These are phyloP conservation scores for Ophiorrhiza pumila DNA, from an alignment of 257 asterid genomes.

Conservation along the genomic window DNA sequence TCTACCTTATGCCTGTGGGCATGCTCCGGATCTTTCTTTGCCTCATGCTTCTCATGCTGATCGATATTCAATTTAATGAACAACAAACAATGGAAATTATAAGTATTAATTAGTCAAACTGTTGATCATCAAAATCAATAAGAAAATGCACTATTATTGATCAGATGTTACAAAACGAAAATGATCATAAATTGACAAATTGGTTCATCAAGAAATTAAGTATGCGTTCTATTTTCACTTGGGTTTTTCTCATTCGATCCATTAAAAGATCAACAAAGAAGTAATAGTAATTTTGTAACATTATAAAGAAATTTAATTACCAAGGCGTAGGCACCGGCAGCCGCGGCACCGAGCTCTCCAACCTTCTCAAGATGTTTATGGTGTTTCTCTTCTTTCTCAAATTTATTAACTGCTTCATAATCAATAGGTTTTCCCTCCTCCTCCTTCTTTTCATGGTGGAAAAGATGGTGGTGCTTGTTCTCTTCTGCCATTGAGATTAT, in stretches of 20 bases:
- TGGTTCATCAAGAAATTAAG: too few relatives aligned
- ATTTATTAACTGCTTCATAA: slow-evolving; percentile 16
- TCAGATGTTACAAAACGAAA: too few relatives aligned
- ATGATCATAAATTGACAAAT: too few relatives aligned
- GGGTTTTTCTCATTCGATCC: too few relatives aligned
- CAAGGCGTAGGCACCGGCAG: slow-evolving; percentile 63
- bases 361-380: slow-evolving; percentile 52
- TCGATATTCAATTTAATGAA: background rate
- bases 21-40: slow-evolving; percentile 66
- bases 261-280: too few relatives aligned
- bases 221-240: too few relatives aligned
- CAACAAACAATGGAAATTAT: background rate
- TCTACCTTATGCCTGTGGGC: slow-evolving; percentile 51
- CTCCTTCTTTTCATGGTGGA: slow-evolving; percentile 52
- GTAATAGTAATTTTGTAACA: too few relatives aligned
- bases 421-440: slow-evolving; percentile 15
- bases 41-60: slow-evolving; percentile 73
- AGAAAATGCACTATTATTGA: too few relatives aligned
- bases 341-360: slow-evolving; percentile 46
- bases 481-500: slow-evolving; percentile 32
- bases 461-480: slow-evolving; percentile 38
- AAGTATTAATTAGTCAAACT: too few relatives aligned
- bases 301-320: too few relatives aligned
- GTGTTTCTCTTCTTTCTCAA: slow-evolving; percentile 51
- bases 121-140: too few relatives aligned